A percentile compares a stretch with the other conserved stretches of the same genome.
phyloP scores from a whole-genome alignment of 2,329 filamentous ascomycete genomes.

The Leptosphaerulina australis region DNA sequence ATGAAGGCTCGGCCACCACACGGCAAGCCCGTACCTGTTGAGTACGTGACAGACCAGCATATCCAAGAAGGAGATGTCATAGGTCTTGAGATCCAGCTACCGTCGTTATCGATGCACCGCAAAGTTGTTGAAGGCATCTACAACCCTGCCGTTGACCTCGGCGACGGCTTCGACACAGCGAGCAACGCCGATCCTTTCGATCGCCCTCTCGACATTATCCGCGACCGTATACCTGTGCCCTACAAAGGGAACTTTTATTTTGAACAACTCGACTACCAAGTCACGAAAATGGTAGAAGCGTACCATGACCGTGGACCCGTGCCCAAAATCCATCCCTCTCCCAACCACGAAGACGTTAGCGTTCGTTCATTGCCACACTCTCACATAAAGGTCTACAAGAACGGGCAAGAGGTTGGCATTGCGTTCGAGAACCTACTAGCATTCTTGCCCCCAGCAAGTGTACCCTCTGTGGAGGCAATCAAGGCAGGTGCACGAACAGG shows the following conservation, averaged over 20 bases:
- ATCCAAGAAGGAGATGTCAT: conserved; percentile 92
- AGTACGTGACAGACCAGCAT: conserved; percentile 69
- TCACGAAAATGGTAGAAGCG: conserved; percentile 83
- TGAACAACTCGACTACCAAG: conserved; percentile 87
- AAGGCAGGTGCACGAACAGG: conserved; percentile 80
- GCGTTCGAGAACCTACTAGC: conserved; percentile 86
- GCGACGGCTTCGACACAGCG: conserved; percentile 62
- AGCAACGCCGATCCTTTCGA: conserved; percentile 47
- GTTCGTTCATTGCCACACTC: conserved; percentile 86
- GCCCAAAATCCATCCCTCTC: conserved; percentile 72
- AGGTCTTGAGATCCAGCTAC: conserved; percentile 88
- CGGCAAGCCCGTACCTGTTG: conserved; percentile 44
- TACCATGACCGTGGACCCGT: conserved; percentile 57
- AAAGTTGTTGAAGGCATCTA: conserved; percentile 88
- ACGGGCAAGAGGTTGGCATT: conserved; percentile 83
- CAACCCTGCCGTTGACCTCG: conserved; percentile 79
- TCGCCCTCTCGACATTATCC: conserved; percentile 79
- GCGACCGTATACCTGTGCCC: conserved; percentile 91
- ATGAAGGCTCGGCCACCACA: conserved; percentile 48
- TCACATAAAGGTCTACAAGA: conserved; percentile 89
- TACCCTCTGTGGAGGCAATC: conserved; percentile 69
- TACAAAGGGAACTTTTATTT: conserved; percentile 95
- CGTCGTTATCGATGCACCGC: conserved; percentile 81
- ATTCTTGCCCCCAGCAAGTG: conserved; percentile 89
- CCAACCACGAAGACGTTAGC: conserved; percentile 74